These are phyloP conservation scores for Uncinocarpus reesii DNA, from an alignment of 2,329 filamentous ascomycete species.

Conservation along the genomic window DNA sequence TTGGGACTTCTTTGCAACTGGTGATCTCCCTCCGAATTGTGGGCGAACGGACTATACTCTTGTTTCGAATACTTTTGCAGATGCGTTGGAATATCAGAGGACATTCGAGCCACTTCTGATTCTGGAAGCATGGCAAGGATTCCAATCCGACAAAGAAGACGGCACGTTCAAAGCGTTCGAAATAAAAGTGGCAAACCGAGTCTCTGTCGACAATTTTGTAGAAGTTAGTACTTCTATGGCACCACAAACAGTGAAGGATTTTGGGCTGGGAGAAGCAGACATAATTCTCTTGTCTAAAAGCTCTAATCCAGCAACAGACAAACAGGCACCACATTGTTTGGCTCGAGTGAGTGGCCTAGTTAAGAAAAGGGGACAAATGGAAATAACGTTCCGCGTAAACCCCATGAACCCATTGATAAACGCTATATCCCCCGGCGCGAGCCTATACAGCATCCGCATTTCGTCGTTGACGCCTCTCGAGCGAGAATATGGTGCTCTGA, in stretches of 20 bases:
- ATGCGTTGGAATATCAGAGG: slow-evolving; percentile 68
- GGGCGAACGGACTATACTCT: slow-evolving; percentile 60
- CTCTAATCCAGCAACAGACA: slow-evolving; percentile 56
- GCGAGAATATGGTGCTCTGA: slow-evolving; percentile 84
- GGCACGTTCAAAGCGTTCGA: slow-evolving; percentile 69
- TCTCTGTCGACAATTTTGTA: slow-evolving; percentile 84
- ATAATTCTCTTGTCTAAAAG: slow-evolving; percentile 75
- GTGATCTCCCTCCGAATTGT: slow-evolving; percentile 68
- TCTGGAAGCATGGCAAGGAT: slow-evolving; percentile 90
- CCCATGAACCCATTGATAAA: slow-evolving; percentile 54
- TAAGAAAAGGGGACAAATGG: slow-evolving; percentile 68
- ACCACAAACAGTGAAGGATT: slow-evolving; percentile 57
- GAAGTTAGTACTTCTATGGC: slow-evolving; percentile 82
- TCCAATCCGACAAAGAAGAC: slow-evolving; percentile 83
- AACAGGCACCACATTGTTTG: slow-evolving; percentile 65
- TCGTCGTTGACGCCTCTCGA: slow-evolving; percentile 91
- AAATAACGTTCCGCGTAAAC: slow-evolving; percentile 77
- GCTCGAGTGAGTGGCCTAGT: slow-evolving; percentile 71
- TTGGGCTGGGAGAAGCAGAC: slow-evolving; percentile 70
- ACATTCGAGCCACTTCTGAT: slow-evolving; percentile 86
- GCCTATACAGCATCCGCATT: slow-evolving; percentile 68
- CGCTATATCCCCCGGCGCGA: slow-evolving; percentile 57
- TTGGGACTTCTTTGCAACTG: slow-evolving; percentile 90
- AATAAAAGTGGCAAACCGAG: slow-evolving; percentile 75
- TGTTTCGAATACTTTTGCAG: slow-evolving; percentile 67